Evolutionary conservation across 345 rosid species (phyloP).

Genomic region (Mangifera indica): DNA sequence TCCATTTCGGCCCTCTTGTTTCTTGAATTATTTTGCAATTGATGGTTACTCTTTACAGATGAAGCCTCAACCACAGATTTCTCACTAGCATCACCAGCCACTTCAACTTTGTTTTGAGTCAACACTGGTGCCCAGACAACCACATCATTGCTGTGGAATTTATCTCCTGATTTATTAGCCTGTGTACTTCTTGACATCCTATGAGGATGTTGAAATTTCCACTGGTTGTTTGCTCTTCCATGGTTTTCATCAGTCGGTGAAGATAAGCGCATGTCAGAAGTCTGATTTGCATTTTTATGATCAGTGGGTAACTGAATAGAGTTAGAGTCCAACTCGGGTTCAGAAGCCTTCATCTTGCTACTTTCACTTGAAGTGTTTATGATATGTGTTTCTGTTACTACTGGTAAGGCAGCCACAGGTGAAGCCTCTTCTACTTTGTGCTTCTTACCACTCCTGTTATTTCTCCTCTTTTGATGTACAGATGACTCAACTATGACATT

Average conservation of each 20-base stretch:
- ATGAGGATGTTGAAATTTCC: constrained; percentile 71
- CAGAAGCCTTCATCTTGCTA: constrained; percentile 40
- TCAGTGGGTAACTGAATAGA: constrained; percentile 30
- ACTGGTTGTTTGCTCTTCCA: constrained; percentile 46
- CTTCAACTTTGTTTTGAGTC: constrained; percentile 60
- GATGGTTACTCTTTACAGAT: constrained; percentile 48
- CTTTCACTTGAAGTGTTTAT: constrained; percentile 34
- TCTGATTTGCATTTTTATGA: constrained; percentile 43
- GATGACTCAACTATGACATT: constrained; percentile 43
- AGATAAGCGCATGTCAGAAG: constrained; percentile 44
- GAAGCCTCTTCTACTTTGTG: constrained; percentile 59
- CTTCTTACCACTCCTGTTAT: constrained; percentile 55
- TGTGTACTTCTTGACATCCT: constrained; percentile 50
- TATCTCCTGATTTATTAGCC: constrained; percentile 55
- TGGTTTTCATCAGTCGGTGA: constrained; percentile 53
- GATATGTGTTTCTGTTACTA: constrained; percentile 39
- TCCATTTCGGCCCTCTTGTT: constrained; percentile 88
- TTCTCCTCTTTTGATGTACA: constrained; percentile 52
- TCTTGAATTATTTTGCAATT: constrained; percentile 55
- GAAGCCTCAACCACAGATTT: constrained; percentile 39
- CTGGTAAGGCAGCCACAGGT: constrained; percentile 27
- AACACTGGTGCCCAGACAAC: constrained; percentile 89
- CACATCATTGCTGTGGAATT: constrained; percentile 46
- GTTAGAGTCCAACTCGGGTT: constrained; percentile 30
- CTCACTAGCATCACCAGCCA: constrained; percentile 46